A percentile compares a stretch with the other conserved stretches of the same genome.
phyloP scores from a whole-genome alignment of 2,329 filamentous ascomycete species.

The Exophiala sp. region DNA sequence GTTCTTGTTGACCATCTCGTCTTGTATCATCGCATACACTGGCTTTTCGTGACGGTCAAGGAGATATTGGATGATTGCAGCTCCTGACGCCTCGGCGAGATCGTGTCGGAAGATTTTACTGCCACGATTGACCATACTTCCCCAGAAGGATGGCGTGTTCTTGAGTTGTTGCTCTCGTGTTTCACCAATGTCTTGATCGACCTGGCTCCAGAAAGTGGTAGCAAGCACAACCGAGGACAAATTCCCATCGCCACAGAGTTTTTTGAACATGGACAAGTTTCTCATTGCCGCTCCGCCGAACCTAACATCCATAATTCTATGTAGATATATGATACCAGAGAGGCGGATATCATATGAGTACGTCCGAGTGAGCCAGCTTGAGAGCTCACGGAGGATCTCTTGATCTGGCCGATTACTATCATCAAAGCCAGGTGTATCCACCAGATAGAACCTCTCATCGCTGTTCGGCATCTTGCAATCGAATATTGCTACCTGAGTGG shows the following conservation, averaged over 20 bases:
- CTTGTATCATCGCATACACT: conserved; percentile 10
- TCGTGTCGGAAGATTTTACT: neutral
- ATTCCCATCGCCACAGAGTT: conserved; percentile 36
- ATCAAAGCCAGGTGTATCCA: conserved; percentile 46
- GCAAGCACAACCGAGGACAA: conserved; percentile 37
- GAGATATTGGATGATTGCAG: conserved; percentile 4
- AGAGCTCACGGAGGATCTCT: conserved; percentile 37
- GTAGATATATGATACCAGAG: conserved; percentile 38
- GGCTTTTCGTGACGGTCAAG: neutral
- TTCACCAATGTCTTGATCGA: neutral
- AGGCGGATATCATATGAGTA: conserved; percentile 30
- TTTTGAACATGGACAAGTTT: conserved; percentile 38
- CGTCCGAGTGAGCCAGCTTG: conserved; percentile 30
- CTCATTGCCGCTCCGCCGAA: conserved; percentile 34
- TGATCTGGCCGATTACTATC: conserved; percentile 37
- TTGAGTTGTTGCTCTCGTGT: neutral
- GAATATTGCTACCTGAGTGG: neutral
- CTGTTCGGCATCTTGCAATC: neutral
- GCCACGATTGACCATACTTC: neutral
- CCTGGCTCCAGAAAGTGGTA: conserved; percentile 38
- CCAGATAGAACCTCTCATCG: conserved; percentile 21
- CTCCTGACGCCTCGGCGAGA: neutral
- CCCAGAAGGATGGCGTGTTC: neutral
- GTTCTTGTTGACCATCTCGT: conserved; percentile 11
- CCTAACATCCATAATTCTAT: conserved; percentile 36